phyloP scores from a whole-genome alignment of 2,329 filamentous ascomycete genomes.

The Phaeosphaeriaceae sp. region DNA sequence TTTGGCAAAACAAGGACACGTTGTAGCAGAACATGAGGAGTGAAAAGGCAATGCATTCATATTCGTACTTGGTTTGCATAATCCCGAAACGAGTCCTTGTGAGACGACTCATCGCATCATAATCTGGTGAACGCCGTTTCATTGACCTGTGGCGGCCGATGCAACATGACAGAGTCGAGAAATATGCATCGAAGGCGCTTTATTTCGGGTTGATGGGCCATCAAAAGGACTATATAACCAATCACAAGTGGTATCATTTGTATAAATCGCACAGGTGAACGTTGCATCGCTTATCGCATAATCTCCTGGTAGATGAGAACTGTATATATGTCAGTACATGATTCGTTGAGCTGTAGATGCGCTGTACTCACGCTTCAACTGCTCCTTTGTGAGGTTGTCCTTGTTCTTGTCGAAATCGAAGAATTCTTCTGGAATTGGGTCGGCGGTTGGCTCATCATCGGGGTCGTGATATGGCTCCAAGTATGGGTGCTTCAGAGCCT shows the following conservation, averaged over 20 bases:
- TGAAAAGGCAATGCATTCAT: conserved; percentile 20
- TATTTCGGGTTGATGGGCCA: conserved; percentile 31
- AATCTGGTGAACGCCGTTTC: background rate
- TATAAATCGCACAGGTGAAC: conserved; percentile 25
- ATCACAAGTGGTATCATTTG: conserved; percentile 31
- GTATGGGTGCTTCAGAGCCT: conserved; percentile 96
- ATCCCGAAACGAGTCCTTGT: conserved; percentile 3
- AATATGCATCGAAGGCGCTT: conserved; percentile 12
- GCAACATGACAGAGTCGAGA: conserved; percentile 20
- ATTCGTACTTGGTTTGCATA: conserved; percentile 18
- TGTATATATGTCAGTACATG: conserved; percentile 37
- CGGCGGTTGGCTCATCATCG: conserved; percentile 95
- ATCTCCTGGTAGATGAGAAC: conserved; percentile 97
- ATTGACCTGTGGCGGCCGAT: background rate
- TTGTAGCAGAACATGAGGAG: background rate
- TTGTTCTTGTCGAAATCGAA: conserved; percentile 99
- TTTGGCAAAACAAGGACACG: background rate
- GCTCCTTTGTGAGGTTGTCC: conserved; percentile 97
- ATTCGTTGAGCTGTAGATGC: background rate
- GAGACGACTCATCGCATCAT: background rate
- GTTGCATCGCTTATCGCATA: conserved; percentile 66
- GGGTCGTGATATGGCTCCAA: conserved; percentile 98
- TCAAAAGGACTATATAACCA: conserved; percentile 15
- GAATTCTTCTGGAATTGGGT: conserved; percentile 97
- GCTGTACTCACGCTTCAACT: conserved; percentile 79